Evolutionary conservation across 768 basidiomycete species (phyloP), one percentile per base, ranked within the genome.

Genomic region (Phanerodontia chrysosporium): DNA sequence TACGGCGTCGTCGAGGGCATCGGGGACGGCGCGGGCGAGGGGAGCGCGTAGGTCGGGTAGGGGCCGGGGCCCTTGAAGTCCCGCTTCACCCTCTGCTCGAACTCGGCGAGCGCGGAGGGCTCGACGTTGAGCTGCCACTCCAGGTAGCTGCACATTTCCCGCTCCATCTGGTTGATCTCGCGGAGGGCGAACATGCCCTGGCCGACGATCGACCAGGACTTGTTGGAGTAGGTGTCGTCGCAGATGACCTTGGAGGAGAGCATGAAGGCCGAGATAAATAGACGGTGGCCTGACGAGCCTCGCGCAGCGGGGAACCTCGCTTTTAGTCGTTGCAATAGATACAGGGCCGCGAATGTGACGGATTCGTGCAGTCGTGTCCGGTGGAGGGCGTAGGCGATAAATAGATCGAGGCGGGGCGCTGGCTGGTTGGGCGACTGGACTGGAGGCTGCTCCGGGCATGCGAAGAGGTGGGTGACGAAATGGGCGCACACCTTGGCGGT

Each of bases 91-190:
- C 81, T 81, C 0, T 67, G 66, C 65, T 90, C 85, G 66, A 91
- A 91, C 39, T 81, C 83, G 3, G 66, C 62, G 0, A 92, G 74
- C 0, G 84, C 84, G 0, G 76, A 67, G 0, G 85, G 81, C 53
- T 90, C 89, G 53, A 91, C 86, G 45, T 85, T 89, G 7, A 92
- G 76, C 67, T 91, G 88, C 95, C 94, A 98, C 70, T 96, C 95
- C 45, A 99, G 77, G 68, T 98, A 98, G 16, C 83, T 80, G 62
- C 87, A 93, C 87, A 97, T 94, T 74, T 95, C 93, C 24, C 92
- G 77, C 76, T 95, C 94, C 93, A 95, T 95, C 78, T 95, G 93
- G 72, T 97, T 97, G 68, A 97, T 88, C 79, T 95, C 94, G 48
- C 89, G 81, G 7, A 95, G 75, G 1, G 80, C 75, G 66, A 84